A percentile compares a stretch with the other conserved stretches of the same genome.
Conservation (phyloP, 2,329 filamentous ascomycete genomes). For the Didymosphaeria variabile region DNA sequence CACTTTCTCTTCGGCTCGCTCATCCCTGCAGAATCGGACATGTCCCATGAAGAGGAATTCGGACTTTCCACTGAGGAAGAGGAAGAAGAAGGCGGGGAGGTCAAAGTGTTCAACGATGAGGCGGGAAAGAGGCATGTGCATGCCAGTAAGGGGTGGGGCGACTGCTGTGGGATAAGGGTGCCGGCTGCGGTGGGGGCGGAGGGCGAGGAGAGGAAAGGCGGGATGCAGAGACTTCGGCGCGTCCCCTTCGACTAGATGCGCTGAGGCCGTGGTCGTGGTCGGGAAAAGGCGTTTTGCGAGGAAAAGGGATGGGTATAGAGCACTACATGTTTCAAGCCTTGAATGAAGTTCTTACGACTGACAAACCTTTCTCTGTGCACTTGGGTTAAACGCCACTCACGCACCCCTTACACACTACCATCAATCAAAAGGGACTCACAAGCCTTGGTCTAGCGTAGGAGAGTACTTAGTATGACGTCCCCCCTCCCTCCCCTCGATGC, state of each 20-base stretch:
- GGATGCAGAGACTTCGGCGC: slow-evolving; percentile 68
- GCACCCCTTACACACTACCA: too few relatives aligned
- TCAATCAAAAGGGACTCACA: too few relatives aligned
- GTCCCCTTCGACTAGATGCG: slow-evolving; percentile 79
- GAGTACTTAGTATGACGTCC: too few relatives aligned
- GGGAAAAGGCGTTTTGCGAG: background rate
- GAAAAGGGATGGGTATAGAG: background rate
- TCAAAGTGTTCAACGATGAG: slow-evolving; percentile 67
- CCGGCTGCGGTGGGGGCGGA: slow-evolving; percentile 92
- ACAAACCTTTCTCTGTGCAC: too few relatives aligned
- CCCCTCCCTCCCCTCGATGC: too few relatives aligned
- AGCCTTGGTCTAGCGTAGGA: too few relatives aligned
- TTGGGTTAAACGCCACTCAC: too few relatives aligned
- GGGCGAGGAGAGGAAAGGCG: slow-evolving; percentile 84
- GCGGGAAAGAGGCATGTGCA: slow-evolving; percentile 76
- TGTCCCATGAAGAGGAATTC: slow-evolving; percentile 71
- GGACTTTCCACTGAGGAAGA: slow-evolving; percentile 55
- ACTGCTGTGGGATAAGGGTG: slow-evolving; percentile 98
- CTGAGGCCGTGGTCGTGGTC: background rate
- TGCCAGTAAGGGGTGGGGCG: slow-evolving; percentile 78
- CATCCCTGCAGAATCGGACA: slow-evolving; percentile 80
- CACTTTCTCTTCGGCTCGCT: slow-evolving; percentile 94
- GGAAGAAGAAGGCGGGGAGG: slow-evolving; percentile 57
- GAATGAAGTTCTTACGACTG: too few relatives aligned
- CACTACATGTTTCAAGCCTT: background rate